Conservation (phyloP, 192 early-diverging fungal genomes). For the Backusella morwellensis region DNA sequence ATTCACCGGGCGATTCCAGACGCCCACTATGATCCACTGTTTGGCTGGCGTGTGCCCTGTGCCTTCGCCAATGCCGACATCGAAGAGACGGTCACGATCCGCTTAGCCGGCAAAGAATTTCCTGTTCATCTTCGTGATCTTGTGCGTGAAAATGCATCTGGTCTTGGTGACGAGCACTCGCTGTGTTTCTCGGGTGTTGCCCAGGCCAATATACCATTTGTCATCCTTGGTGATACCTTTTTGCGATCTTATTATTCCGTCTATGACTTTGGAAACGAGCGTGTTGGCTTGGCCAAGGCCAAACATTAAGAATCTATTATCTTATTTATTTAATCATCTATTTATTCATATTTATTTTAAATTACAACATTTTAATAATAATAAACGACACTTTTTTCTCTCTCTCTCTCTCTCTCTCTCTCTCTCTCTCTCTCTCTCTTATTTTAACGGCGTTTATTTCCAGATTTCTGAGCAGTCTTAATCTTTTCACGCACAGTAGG, state of each 20-base stretch:
- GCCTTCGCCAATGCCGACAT: not conserved
- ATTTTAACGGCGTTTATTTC: slow-evolving; percentile 24
- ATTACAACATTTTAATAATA: not conserved
- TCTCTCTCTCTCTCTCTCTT: not conserved
- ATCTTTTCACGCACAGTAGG: slow-evolving; percentile 25
- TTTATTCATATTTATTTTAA: not conserved
- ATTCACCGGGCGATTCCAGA: slow-evolving; percentile 46
- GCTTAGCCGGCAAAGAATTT: slow-evolving; percentile 27
- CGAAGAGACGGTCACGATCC: slow-evolving; percentile 18
- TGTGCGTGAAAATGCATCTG: slow-evolving; percentile 31
- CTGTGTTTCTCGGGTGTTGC: slow-evolving; percentile 35
- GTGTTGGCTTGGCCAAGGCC: slow-evolving; percentile 45
- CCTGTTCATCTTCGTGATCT: slow-evolving; percentile 28
- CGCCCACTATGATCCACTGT: slow-evolving; percentile 9
- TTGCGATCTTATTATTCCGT: slow-evolving; percentile 49
- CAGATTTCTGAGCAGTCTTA: slow-evolving; percentile 23
- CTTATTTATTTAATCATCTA: not conserved
- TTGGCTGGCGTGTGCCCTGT: slow-evolving; percentile 49
- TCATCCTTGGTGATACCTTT: slow-evolving; percentile 46
- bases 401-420: not conserved
- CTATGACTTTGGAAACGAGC: slow-evolving; percentile 44
- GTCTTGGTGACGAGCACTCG: not conserved
- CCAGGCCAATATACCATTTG: slow-evolving; percentile 10
- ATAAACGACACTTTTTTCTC: not conserved
- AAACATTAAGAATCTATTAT: not conserved